phyloP scores from a whole-genome alignment of 768 basidiomycete species.

The Clitopilus passeckerianus region DNA sequence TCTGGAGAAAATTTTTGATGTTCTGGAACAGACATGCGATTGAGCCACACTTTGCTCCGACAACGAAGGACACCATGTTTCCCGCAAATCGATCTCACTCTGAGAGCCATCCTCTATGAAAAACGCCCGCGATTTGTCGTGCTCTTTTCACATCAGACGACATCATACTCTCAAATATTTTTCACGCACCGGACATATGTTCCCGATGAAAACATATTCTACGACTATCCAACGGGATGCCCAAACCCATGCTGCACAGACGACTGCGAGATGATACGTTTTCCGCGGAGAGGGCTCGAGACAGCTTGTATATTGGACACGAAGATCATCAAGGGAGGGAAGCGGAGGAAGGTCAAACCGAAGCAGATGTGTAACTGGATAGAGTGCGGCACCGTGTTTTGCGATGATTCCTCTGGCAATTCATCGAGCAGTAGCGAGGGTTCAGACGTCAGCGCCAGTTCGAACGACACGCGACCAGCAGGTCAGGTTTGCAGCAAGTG shows the following conservation, averaged over 20 bases:
- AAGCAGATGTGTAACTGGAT: slow-evolving; percentile 83
- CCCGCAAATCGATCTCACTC: slow-evolving; percentile 74
- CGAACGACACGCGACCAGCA: slow-evolving; percentile 18
- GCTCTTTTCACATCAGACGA: slow-evolving; percentile 75
- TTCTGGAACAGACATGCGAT: slow-evolving; percentile 47
- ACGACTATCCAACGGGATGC: slow-evolving; percentile 75
- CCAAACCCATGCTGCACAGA: slow-evolving; percentile 77
- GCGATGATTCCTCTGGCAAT: slow-evolving; percentile 28
- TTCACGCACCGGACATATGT: slow-evolving; percentile 71
- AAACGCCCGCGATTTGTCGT: slow-evolving; percentile 74
- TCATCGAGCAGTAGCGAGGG: slow-evolving; percentile 33
- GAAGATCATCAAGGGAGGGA: slow-evolving; percentile 40
- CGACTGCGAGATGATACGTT: slow-evolving; percentile 80
- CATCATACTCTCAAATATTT: slow-evolving; percentile 78
- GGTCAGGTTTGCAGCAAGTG: slow-evolving; percentile 75
- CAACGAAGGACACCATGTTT: slow-evolving; percentile 76
- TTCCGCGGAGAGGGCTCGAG: slow-evolving; percentile 61
- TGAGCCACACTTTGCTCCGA: slow-evolving; percentile 60
- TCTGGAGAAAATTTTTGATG: not conserved
- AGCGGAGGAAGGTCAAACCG: slow-evolving; percentile 42
- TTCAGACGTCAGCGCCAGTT: slow-evolving; percentile 38
- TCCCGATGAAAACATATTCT: slow-evolving; percentile 67
- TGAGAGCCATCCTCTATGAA: slow-evolving; percentile 73
- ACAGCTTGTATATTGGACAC: slow-evolving; percentile 59
- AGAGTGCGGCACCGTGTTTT: slow-evolving; percentile 62